A percentile compares a stretch with the other conserved stretches of the same genome.
Conservation (phyloP, 495 filamentous ascomycete genomes). For the Thozetella sp. region DNA sequence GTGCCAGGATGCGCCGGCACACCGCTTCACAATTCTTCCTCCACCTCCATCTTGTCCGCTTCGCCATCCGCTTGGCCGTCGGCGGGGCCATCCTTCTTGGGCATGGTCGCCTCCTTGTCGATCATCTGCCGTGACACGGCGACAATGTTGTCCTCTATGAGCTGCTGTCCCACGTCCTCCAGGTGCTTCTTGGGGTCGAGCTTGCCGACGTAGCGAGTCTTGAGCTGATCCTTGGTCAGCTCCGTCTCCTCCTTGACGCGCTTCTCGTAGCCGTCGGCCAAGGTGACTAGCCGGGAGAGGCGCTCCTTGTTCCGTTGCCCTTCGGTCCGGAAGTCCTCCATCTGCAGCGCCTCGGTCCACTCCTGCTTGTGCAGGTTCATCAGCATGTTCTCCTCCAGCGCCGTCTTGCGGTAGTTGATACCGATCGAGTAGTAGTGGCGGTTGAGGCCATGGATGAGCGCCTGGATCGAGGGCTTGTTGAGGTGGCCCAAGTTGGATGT, state of each 20-base stretch:
- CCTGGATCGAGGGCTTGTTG: constrained; percentile 98
- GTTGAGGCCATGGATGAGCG: constrained; percentile 97
- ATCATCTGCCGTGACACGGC: constrained; percentile 97
- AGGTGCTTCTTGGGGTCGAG: constrained; percentile 99
- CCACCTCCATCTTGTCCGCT: constrained; percentile 50
- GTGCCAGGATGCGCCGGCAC: not conserved
- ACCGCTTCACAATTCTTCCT: constrained; percentile 33
- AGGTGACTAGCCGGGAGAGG: constrained; percentile 81
- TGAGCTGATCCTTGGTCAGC: constrained; percentile 93
- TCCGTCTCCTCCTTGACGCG: constrained; percentile 97
- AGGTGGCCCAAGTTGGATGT: constrained; percentile 97
- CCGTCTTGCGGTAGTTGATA: constrained; percentile 97
- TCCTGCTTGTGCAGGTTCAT: constrained; percentile 99
- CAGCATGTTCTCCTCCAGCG: constrained; percentile 97
- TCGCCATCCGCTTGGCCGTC: constrained; percentile 59
- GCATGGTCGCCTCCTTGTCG: constrained; percentile 88
- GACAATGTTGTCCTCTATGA: constrained; percentile 99
- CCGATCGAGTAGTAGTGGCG: constrained; percentile 98
- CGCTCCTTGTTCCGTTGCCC: constrained; percentile 80
- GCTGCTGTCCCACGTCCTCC: constrained; percentile 90
- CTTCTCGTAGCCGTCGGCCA: constrained; percentile 98
- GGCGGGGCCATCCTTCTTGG: constrained; percentile 48
- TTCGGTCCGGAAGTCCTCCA: constrained; percentile 93
- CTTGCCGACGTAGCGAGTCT: constrained; percentile 98
- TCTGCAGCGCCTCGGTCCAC: constrained; percentile 96